These are phyloP conservation scores for Lathyrus oleraceus DNA, from an alignment of 306 rosid species.

Conservation along the genomic window DNA sequence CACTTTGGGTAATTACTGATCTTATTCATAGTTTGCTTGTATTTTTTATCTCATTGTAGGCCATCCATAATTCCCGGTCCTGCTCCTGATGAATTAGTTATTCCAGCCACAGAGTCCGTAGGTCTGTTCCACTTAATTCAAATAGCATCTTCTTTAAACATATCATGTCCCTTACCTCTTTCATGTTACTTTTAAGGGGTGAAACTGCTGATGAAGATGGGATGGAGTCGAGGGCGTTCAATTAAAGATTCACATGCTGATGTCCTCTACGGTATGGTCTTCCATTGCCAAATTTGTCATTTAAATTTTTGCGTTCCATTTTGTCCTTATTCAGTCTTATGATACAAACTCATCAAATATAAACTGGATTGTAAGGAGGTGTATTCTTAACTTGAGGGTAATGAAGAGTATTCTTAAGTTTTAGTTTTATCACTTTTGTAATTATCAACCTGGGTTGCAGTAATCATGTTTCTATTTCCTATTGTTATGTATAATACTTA, in stretches of 20 bases:
- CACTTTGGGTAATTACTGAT: constrained; percentile 17
- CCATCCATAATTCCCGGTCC: constrained; percentile 97
- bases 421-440: too few relatives aligned
- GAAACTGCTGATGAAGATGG: constrained; percentile 90
- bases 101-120: constrained; percentile 86
- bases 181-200: constrained; percentile 58
- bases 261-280: constrained; percentile 63
- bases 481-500: too few relatives aligned
- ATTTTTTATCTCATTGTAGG: constrained; percentile 47
- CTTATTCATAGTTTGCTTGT: constrained; percentile 25
- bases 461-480: too few relatives aligned
- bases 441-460: too few relatives aligned
- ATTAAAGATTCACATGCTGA: constrained; percentile 78
- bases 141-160: constrained; percentile 8
- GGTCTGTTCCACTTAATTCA: constrained; percentile 55
- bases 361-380: not conserved
- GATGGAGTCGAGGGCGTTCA: constrained; percentile 96
- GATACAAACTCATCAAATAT: not conserved
- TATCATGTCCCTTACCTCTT: constrained; percentile 28
- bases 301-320: constrained; percentile 17
- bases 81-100: constrained; percentile 83
- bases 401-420: too few relatives aligned
- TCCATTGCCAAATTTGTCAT: constrained; percentile 18
- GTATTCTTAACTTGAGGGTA: too few relatives aligned
- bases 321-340: constrained; percentile 6